Percentiles rank a stretch among this genome's conserved stretches.
Evolutionary conservation across 257 asterid species (phyloP).

Genomic region (Linderniella brevidens): DNA sequence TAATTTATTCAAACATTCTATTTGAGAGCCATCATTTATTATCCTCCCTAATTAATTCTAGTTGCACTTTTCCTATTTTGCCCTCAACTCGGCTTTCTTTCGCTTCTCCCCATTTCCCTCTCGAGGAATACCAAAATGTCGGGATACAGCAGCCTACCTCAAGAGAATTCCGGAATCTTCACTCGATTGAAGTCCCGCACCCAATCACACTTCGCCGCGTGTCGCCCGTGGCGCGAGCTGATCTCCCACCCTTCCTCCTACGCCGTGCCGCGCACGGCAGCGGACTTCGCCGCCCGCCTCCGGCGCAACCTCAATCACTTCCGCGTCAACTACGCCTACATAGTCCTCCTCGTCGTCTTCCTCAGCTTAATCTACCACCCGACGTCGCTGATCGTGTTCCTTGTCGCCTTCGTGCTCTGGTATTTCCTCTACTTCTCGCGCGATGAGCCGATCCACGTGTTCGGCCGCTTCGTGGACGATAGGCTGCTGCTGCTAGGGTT

Average conservation of each 20-base stretch:
- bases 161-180: no score
- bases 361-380: conserved; percentile 75
- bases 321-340: conserved; percentile 60
- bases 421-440: conserved; percentile 40
- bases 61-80: no score
- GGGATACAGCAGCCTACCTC: no score
- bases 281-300: conserved; percentile 47
- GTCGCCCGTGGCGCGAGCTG: conserved; percentile 54
- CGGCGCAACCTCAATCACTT: conserved; percentile 59
- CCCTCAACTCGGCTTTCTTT: no score
- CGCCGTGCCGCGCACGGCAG: conserved; percentile 42
- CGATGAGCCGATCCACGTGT: conserved; percentile 32
- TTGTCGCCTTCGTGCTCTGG: conserved; percentile 37
- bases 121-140: no score
- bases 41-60: no score
- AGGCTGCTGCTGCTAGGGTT: conserved; percentile 34
- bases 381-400: conserved; percentile 62
- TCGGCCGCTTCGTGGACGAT: conserved; percentile 35
- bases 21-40: no score
- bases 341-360: conserved; percentile 44
- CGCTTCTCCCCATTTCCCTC: no score
- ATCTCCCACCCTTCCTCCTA: conserved; percentile 32
- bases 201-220: conserved; percentile 26
- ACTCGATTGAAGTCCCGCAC: conserved; percentile 19
- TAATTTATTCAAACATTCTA: no score